These are phyloP conservation scores for Coniferiporia sulphurascens DNA, from an alignment of 1,284 basidiomycete species.

Conservation along the genomic window DNA sequence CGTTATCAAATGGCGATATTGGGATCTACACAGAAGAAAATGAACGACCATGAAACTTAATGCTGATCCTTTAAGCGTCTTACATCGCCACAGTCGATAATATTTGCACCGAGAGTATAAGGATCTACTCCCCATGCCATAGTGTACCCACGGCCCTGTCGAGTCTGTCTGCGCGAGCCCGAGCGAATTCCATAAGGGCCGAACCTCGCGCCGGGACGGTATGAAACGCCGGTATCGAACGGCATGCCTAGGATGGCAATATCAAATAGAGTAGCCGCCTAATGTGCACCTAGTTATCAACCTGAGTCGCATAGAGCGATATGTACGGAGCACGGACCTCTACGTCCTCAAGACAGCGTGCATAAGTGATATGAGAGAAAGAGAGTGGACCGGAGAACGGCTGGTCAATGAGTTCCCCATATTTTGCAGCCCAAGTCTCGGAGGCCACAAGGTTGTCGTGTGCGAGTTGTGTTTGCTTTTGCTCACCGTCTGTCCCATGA, in stretches of 20 bases:
- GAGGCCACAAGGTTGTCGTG: not conserved
- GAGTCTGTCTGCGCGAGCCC: slow-evolving; percentile 60
- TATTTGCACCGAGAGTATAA: slow-evolving; percentile 48
- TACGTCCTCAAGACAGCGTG: slow-evolving; percentile 59
- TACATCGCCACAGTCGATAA: slow-evolving; percentile 82
- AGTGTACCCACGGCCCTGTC: slow-evolving; percentile 52
- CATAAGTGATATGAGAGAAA: slow-evolving; percentile 69
- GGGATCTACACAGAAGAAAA: slow-evolving; percentile 47
- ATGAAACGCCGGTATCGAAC: slow-evolving; percentile 71
- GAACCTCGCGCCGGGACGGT: slow-evolving; percentile 74
- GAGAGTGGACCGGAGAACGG: slow-evolving; percentile 67
- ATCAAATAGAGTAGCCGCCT: slow-evolving; percentile 48
- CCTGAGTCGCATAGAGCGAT: not conserved
- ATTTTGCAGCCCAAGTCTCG: slow-evolving; percentile 59
- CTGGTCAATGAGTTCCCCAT: slow-evolving; percentile 66
- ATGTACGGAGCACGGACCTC: not conserved
- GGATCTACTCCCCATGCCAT: slow-evolving; percentile 67
- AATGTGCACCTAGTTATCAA: not conserved
- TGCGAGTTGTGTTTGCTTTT: slow-evolving; percentile 1
- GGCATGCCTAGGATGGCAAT: slow-evolving; percentile 78
- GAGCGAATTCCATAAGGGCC: slow-evolving; percentile 78
- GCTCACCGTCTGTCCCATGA: not conserved
- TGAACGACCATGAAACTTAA: not conserved
- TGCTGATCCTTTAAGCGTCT: not conserved
- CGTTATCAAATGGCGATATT: slow-evolving; percentile 67